Base-by-base conservation (phyloP, 805 yeast genomes). In the Metschnikowia lochheadii region DNA sequence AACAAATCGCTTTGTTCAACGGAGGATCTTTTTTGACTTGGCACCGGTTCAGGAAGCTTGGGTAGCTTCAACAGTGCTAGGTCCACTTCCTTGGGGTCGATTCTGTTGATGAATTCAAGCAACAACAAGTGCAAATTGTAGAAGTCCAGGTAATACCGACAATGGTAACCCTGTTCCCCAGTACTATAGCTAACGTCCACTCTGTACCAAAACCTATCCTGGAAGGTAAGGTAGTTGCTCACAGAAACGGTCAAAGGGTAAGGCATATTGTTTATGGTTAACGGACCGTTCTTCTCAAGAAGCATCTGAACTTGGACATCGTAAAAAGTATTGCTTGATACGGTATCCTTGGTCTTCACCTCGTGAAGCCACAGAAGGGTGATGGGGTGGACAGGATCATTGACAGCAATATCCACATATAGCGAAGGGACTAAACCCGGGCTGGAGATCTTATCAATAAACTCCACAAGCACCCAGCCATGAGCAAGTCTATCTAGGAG, bases 381-480 rank as follows among this genome's bases (percentile, higher is more conserved):
- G 21, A 73, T 56, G n/a, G 77, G 78, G 50, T 69, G 66, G 31
- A 62, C 52, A 21, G 64, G 56, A 57, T 72, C 76, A 49, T 72
- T 72, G 29, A 70, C 67, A n/a, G 77, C 79, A 23, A 76, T 75
- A 45, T 70, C 76, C 20, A 73, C 78, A 56, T 76, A 77, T 34
- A 72, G 66, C 2, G 80, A 76, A 1, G 85, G 85, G 2, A 81
- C 72, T 49, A 81, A 63, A 1, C 85, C 85, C 1, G 79, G 75
- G 3, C 60, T 63, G 4, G 68, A 62, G 31, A 78, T 50, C 51
- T 73, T 68, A 39, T 78, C 79, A 33, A 81, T 72, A n/a, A 79
- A 76, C 60, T 80, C 80, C 7, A 79, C 85, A 40, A 79, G 61
- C 2, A 81, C 62, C 83, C 84, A 80, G 1, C 84, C 85, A 56